Evolutionary conservation across 2,329 filamentous ascomycete species (phyloP).

Genomic region (Rhynchosporium secalis): DNA sequence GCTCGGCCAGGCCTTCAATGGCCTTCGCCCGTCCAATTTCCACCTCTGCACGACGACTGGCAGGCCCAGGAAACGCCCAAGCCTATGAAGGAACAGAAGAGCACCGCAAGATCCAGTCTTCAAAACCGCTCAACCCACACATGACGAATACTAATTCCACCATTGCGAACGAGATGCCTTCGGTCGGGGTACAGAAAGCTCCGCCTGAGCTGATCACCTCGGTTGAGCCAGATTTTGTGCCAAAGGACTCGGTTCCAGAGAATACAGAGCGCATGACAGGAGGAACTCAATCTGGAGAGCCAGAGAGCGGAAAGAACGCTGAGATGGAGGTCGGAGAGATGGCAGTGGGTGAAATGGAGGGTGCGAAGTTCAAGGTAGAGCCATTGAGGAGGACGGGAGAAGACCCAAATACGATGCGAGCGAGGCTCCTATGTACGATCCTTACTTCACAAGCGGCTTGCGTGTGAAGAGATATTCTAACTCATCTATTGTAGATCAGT

Average conservation of each 20-base stretch:
- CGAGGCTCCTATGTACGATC: conserved; percentile 67
- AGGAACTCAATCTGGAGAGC: conserved; percentile 55
- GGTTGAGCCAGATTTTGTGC: conserved; percentile 55
- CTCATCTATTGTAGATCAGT: conserved; percentile 68
- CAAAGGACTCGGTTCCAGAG: conserved; percentile 60
- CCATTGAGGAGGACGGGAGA: conserved; percentile 85
- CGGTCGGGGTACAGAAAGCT: conserved; percentile 54
- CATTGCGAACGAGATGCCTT: conserved; percentile 62
- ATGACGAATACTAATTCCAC: conserved; percentile 65
- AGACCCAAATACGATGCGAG: conserved; percentile 81
- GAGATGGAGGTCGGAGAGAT: conserved; percentile 80
- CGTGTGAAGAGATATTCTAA: conserved; percentile 6
- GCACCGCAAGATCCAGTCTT: conserved; percentile 56
- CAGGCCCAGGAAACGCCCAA: conserved; percentile 36
- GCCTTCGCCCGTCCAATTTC: conserved; percentile 30
- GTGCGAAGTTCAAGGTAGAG: conserved; percentile 83
- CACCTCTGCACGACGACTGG: conserved; percentile 29
- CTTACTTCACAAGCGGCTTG: conserved; percentile 1
- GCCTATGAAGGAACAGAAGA: conserved; percentile 53
- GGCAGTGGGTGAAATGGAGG: conserved; percentile 82
- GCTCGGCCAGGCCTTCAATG: conserved; percentile 32
- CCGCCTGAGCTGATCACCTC: conserved; percentile 62
- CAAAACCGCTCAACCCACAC: conserved; percentile 60
- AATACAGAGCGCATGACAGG: conserved; percentile 67
- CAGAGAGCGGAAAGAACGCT: conserved; percentile 48